Evolutionary conservation across 371 early-diverging fungal genomes (phyloP).

Genomic region (Massospora cicadina): DNA sequence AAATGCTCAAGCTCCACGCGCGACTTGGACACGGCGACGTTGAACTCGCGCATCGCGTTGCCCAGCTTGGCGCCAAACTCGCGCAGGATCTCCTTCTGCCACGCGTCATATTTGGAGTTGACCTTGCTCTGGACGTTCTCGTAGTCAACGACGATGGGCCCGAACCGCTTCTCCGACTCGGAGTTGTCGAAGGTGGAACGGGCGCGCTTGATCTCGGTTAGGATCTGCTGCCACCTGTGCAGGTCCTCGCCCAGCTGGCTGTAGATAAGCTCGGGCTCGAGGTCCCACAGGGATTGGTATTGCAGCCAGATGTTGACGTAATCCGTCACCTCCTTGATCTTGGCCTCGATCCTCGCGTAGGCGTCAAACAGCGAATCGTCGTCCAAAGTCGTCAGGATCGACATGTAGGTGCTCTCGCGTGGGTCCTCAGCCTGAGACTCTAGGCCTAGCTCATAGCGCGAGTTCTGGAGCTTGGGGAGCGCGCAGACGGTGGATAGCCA

Average conservation of each 20-base stretch:
- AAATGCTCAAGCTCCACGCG: slow-evolving; percentile 79
- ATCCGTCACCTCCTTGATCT: slow-evolving; percentile 51
- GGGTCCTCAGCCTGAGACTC: slow-evolving; percentile 33
- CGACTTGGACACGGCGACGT: slow-evolving; percentile 53
- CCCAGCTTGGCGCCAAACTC: slow-evolving; percentile 76
- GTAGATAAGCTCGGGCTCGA: slow-evolving; percentile 69
- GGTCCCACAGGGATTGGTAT: slow-evolving; percentile 96
- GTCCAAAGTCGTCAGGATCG: slow-evolving; percentile 51
- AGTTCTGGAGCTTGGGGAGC: slow-evolving; percentile 64
- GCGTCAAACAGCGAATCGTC: slow-evolving; percentile 49
- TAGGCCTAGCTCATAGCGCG: slow-evolving; percentile 75
- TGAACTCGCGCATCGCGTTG: slow-evolving; percentile 67
- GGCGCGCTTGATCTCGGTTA: slow-evolving; percentile 85
- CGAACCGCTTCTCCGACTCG: slow-evolving; percentile 75
- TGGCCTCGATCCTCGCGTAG: slow-evolving; percentile 68
- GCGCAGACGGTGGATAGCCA: slow-evolving; percentile 75
- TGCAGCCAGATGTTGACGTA: slow-evolving; percentile 92
- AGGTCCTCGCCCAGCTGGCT: slow-evolving; percentile 80
- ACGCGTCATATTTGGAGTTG: slow-evolving; percentile 90
- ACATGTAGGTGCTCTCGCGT: slow-evolving; percentile 43
- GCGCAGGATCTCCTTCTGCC: slow-evolving; percentile 91
- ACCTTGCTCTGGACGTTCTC: slow-evolving; percentile 96
- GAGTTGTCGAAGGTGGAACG: slow-evolving; percentile 91
- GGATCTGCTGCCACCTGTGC: slow-evolving; percentile 79
- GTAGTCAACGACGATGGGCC: slow-evolving; percentile 78